phyloP scores from a whole-genome alignment of 1,139 yeast species.

The Lodderomyces margitis region DNA sequence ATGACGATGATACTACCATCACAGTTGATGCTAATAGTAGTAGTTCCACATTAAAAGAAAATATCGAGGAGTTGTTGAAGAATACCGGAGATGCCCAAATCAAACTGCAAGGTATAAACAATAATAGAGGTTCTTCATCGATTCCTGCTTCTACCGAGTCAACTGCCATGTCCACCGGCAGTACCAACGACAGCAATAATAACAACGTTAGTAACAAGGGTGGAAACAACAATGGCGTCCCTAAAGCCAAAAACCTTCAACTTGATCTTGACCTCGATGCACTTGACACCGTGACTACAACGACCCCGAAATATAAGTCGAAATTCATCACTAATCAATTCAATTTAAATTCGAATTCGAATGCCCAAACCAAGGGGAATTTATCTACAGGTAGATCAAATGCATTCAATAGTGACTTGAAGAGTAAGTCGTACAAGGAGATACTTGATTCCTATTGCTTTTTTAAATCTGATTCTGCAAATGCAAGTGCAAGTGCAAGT shows the following conservation, averaged over 20 bases:
- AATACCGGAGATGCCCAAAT: slow-evolving; percentile 9
- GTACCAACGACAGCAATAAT: neutral
- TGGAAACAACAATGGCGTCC: neutral
- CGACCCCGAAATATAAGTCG: slow-evolving; percentile 10
- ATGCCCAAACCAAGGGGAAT: slow-evolving; percentile 3
- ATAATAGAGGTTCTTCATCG: slow-evolving; percentile 3
- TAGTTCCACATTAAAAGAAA: neutral
- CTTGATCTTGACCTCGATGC: slow-evolving; percentile 1
- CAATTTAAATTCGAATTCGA: slow-evolving; percentile 10
- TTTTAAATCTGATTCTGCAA: slow-evolving; percentile 21
- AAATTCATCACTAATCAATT: slow-evolving; percentile 12
- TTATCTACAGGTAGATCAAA: slow-evolving; percentile 1
- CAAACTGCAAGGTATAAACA: slow-evolving; percentile 4
- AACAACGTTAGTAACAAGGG: neutral
- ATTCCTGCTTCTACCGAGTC: too few relatives aligned
- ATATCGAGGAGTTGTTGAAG: slow-evolving; percentile 7
- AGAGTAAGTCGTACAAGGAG: slow-evolving; percentile 65
- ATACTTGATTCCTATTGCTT: slow-evolving; percentile 74
- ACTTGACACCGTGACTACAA: slow-evolving; percentile 6
- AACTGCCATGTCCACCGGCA: neutral
- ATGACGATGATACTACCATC: slow-evolving; percentile 31
- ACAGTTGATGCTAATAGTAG: neutral
- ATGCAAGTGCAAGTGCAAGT: neutral
- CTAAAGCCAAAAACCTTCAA: neutral
- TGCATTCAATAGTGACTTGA: slow-evolving; percentile 22